phyloP scores from a whole-genome alignment of 805 yeast species.

The Candida nanaspora region DNA sequence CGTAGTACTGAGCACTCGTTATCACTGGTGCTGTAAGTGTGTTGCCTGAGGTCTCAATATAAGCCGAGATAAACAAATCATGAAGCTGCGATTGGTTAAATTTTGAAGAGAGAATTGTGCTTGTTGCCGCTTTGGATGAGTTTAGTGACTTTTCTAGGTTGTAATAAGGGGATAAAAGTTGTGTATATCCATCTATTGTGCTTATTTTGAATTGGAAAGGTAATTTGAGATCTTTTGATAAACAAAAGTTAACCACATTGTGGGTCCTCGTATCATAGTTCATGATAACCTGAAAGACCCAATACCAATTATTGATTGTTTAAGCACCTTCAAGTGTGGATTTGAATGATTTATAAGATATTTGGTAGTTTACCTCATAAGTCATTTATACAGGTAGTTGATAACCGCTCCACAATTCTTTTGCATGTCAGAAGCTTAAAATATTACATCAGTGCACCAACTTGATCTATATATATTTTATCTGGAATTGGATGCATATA shows the following conservation, averaged over 20 bases:
- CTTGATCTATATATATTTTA: too few relatives aligned
- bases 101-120: slow-evolving; percentile 9
- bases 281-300: too few relatives aligned
- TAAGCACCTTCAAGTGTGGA: too few relatives aligned
- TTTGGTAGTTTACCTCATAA: too few relatives aligned
- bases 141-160: slow-evolving; percentile 1
- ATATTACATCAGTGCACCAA: too few relatives aligned
- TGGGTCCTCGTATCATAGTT: slow-evolving; percentile 15
- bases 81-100: slow-evolving; percentile 8
- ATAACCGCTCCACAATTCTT: too few relatives aligned
- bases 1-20: slow-evolving; percentile 10
- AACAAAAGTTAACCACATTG: slow-evolving; percentile 33
- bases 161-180: slow-evolving; percentile 6
- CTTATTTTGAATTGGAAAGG: slow-evolving; percentile 42
- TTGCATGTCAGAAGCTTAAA: too few relatives aligned
- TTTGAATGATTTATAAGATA: too few relatives aligned
- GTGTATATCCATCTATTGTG: slow-evolving; percentile 10
- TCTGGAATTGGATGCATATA: too few relatives aligned
- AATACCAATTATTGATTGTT: too few relatives aligned
- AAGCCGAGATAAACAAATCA: slow-evolving; percentile 9
- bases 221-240: slow-evolving; percentile 45
- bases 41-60: slow-evolving; percentile 14
- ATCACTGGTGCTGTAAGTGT: slow-evolving; percentile 15
- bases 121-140: slow-evolving; percentile 5
- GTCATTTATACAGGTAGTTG: too few relatives aligned